A percentile compares a stretch with the other conserved stretches of the same genome.
Conservation (phyloP, 495 filamentous ascomycete species). For the Stereocaulon alpinum region DNA sequence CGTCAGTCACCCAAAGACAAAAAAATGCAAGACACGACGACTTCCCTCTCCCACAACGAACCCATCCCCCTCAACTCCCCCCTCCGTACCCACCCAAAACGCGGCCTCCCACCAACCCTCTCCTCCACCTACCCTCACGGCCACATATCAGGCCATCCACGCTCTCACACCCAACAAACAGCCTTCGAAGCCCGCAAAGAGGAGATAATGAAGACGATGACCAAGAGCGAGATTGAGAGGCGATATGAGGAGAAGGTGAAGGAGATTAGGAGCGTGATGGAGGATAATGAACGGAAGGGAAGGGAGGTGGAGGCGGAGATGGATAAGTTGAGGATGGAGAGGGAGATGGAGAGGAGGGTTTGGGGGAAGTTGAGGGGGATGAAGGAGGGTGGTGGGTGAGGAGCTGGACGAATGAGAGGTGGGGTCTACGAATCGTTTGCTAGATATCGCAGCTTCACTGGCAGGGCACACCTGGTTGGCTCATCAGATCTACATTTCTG, state of each 20-base stretch:
- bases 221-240: conserved; percentile 12
- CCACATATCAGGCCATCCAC: conserved; percentile 15
- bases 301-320: conserved; percentile 18
- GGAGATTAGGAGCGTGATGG: conserved; percentile 12
- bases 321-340: conserved; percentile 17
- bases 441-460: too few species aligned
- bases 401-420: too few species aligned
- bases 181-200: conserved; percentile 16
- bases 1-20: background rate
- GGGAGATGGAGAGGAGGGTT: conserved; percentile 22
- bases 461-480: too few species aligned
- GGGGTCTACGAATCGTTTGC: too few species aligned
- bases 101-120: conserved; percentile 15
- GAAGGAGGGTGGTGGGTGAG: background rate
- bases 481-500: too few species aligned
- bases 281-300: conserved; percentile 13
- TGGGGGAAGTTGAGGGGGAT: conserved; percentile 18
- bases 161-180: conserved; percentile 9
- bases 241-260: conserved; percentile 15
- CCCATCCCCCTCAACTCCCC: conserved; percentile 15
- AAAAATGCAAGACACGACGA: background rate
- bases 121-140: conserved; percentile 19
- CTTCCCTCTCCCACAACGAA: background rate
- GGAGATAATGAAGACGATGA: conserved; percentile 17
- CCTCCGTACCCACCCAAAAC: conserved; percentile 14